phyloP scores from a whole-genome alignment of 164 flowering plant species.

The Amborella trichopoda region DNA sequence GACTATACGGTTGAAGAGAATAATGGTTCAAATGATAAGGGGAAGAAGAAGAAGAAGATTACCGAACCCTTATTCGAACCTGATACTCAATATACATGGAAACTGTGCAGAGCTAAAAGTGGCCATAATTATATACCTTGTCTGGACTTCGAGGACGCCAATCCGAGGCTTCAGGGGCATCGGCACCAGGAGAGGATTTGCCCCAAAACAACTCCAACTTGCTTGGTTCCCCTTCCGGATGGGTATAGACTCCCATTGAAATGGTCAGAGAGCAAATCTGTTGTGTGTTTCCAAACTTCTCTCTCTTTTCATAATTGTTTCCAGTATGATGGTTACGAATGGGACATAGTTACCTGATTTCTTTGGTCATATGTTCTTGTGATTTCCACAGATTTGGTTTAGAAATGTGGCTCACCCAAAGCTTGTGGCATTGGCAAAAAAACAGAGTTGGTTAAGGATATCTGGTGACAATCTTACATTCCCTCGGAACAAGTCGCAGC shows the following conservation, averaged over 20 bases:
- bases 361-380: neutral
- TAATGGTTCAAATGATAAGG: conserved; percentile 9
- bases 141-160: conserved; percentile 48
- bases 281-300: conserved; percentile 28
- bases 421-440: conserved; percentile 56
- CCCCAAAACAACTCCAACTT: conserved; percentile 56
- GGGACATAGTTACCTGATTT: neutral
- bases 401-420: conserved; percentile 88
- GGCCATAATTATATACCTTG: conserved; percentile 90
- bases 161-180: conserved; percentile 43
- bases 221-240: conserved; percentile 72
- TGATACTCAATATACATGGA: conserved; percentile 62
- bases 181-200: conserved; percentile 87
- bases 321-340: neutral
- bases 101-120: conserved; percentile 63
- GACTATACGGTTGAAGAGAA: conserved; percentile 31
- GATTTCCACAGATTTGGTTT: conserved; percentile 44
- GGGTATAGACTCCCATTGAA: conserved; percentile 53
- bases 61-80: conserved; percentile 72
- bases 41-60: conserved; percentile 32
- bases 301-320: neutral
- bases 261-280: conserved; percentile 85
- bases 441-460: conserved; percentile 49
- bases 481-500: conserved; percentile 53
- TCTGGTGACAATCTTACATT: conserved; percentile 69